Evolutionary conservation across 2,329 filamentous ascomycete genomes (phyloP).

Genomic region (Ophiostoma quercus): DNA sequence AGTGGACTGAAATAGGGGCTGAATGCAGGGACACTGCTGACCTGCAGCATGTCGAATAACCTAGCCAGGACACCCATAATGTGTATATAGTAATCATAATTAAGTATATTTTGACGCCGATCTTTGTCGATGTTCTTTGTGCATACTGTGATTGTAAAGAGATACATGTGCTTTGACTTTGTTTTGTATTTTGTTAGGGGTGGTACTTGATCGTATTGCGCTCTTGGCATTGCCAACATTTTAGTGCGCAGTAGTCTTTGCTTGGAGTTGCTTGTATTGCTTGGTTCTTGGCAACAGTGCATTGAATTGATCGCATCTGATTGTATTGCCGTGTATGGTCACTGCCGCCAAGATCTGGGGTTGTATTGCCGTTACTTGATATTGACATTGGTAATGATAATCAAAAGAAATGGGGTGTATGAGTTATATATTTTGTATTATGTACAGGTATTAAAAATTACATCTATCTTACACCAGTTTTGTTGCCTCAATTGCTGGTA

Average conservation of each 20-base stretch:
- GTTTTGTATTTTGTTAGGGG: background rate
- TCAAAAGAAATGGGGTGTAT: background rate
- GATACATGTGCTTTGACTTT: background rate
- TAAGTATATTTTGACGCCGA: background rate
- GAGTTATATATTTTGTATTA: background rate
- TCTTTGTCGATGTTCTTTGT: background rate
- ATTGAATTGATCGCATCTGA: background rate
- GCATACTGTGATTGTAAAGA: too few species aligned
- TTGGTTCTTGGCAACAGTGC: background rate
- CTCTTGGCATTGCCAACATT: background rate
- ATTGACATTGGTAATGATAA: background rate
- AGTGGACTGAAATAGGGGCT: slow-evolving; percentile 1
- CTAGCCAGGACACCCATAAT: background rate
- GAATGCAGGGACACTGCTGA: background rate
- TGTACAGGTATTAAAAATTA: background rate
- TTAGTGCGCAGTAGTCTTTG: background rate
- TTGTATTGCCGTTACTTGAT: background rate
- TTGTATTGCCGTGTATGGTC: background rate
- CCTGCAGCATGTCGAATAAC: slow-evolving; percentile 2
- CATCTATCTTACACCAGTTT: background rate
- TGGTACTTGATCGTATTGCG: background rate
- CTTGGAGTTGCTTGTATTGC: background rate
- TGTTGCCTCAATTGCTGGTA: background rate
- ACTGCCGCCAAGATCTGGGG: background rate
- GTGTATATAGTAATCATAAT: background rate